phyloP scores from a whole-genome alignment of 306 rosid species.

The Dryas octopetala region DNA sequence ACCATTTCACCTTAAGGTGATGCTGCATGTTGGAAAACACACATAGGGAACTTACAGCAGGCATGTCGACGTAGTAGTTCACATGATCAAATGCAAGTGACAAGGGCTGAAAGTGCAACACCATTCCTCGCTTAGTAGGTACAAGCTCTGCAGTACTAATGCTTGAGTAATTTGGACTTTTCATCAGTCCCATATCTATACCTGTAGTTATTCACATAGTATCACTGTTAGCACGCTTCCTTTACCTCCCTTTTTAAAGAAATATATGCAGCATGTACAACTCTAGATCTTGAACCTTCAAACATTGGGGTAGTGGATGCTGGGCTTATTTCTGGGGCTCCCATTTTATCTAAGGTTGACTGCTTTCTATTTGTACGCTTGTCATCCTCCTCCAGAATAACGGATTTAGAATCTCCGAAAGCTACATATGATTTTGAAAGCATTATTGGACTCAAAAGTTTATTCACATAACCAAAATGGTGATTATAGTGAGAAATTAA shows the following conservation, averaged over 20 bases:
- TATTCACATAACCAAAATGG: background rate
- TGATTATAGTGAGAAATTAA: background rate
- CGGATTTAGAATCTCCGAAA: slow-evolving; percentile 12
- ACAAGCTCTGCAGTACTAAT: background rate
- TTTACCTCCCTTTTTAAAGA: background rate
- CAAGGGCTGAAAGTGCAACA: slow-evolving; percentile 16
- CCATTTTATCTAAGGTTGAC: slow-evolving; percentile 5
- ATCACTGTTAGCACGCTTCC: background rate
- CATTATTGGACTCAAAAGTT: background rate
- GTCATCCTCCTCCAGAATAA: background rate
- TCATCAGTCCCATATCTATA: background rate
- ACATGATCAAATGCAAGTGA: slow-evolving; percentile 20
- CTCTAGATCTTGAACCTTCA: background rate
- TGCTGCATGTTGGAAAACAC: background rate
- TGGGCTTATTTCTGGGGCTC: slow-evolving; percentile 13
- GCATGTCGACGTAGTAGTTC: slow-evolving; percentile 17
- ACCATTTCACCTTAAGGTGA: background rate
- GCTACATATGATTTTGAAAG: background rate
- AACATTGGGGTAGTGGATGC: slow-evolving; percentile 26
- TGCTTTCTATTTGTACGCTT: background rate
- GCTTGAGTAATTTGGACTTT: background rate
- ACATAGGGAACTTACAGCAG: slow-evolving; percentile 11
- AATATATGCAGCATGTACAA: background rate
- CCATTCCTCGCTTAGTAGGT: slow-evolving; percentile 5
- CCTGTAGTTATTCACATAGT: slow-evolving; percentile 11